A percentile compares a stretch with the other conserved stretches of the same genome.
Conservation (phyloP, 164 flowering plant species). For the Tinospora cordifolia region DNA sequence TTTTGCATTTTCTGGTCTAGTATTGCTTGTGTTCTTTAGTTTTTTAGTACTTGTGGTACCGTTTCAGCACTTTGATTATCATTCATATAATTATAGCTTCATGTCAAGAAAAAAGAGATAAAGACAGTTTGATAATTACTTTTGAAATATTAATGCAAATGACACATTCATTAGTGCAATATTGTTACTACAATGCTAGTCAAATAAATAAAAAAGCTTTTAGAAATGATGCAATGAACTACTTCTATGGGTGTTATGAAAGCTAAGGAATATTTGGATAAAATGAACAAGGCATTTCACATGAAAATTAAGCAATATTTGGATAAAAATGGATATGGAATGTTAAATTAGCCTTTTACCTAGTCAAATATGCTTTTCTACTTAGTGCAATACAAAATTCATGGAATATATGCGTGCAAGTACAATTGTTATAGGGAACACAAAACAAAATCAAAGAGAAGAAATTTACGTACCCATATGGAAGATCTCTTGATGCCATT, state of each 20-base stretch:
- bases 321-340: not conserved
- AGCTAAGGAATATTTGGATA: not conserved
- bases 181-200: no score
- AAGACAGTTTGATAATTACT: not conserved
- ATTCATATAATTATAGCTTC: no score
- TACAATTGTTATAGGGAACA: not conserved
- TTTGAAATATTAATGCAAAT: no score
- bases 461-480: conserved; percentile 57
- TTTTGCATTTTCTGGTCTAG: no score
- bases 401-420: not conserved
- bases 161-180: no score
- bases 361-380: no score
- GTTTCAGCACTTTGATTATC: no score
- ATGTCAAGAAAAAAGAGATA: not conserved
- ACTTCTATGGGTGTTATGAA: not conserved
- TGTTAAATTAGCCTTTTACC: not conserved
- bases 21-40: no score
- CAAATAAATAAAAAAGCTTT: no score
- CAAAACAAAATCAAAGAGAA: not conserved
- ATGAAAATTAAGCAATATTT: not conserved
- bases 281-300: no score
- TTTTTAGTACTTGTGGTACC: no score
- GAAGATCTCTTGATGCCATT: conserved; percentile 68
- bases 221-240: not conserved
- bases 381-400: not conserved